Base-by-base conservation (phyloP, 306 rosid genomes). In the Luffa aegyptiaca region DNA sequence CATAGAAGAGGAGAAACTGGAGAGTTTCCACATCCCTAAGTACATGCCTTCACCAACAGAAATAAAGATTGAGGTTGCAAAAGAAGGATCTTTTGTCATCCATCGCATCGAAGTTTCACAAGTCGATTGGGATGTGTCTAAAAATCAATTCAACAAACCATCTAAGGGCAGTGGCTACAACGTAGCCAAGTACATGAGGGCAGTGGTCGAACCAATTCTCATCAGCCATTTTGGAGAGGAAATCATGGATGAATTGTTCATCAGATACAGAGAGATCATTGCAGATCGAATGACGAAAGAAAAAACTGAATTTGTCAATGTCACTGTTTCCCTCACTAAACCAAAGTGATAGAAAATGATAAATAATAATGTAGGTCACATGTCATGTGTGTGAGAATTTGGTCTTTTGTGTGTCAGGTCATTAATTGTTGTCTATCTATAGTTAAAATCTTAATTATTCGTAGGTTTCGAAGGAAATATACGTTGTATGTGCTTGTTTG, bases 141-240 rank as follows among this genome's bases (percentile, higher is more conserved):
- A 21, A 2, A 63, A 42, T 53, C 20, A 79, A 48, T 9, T 49
- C 8, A 18, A 6, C 52, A 62, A 62, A 31, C 5, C n/a, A 33
- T 33, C 9, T 12, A 11, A 79, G 10, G 51, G 71, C 0, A 56
- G 51, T 20, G 66, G 77, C 3, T 37, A 52, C 46, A 42, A 66
- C 10, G 45, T 82, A 5, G 84, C 90, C 12, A 83, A 81, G 35
- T 82, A 18, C 53, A 51, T 55, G 0, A 82, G 88, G 61, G 90
- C 90, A 0, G 73, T 65, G 66, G 57, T 26, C 9, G 95, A 90
- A 66, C 85, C 95, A 8, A 73, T 87, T 56, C 79, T 88, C 8
- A 45, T 42, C 2, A 37, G 10, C 1, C 83, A 78, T 11, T 87
- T 90, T 74, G 88, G 87, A 1, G 78, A 82, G 68, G 45, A 35